Conservation (phyloP, 371 early-diverging fungal genomes). For the Mucor lusitanicus region DNA sequence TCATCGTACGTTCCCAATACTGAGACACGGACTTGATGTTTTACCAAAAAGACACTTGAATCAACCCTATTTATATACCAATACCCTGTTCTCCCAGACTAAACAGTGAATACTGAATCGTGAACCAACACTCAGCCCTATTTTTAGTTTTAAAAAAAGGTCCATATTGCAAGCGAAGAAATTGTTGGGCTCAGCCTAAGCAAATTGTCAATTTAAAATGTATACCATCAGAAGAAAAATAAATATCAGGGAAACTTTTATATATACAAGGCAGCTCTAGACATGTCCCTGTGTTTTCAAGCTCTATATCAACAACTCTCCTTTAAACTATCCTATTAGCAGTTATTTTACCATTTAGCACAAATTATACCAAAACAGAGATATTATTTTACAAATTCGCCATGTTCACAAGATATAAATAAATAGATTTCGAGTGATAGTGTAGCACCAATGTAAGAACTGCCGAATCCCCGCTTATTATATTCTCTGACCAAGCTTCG, state of each 20-base stretch:
- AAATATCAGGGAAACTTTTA: too few species aligned
- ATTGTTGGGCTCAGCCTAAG: neutral
- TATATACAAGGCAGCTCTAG: too few species aligned
- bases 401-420: neutral
- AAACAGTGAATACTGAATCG: neutral
- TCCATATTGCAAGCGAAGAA: neutral
- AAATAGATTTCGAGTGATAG: neutral
- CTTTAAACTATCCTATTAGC: too few species aligned
- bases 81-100: neutral
- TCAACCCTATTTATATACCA: neutral
- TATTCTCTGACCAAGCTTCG: neutral
- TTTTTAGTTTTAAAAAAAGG: neutral
- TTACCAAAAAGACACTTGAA: neutral
- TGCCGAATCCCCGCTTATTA: constrained; percentile 6
- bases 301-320: too few species aligned
- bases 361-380: neutral
- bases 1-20: neutral
- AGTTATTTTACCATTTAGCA: neutral
- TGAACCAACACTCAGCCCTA: neutral
- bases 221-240: too few species aligned
- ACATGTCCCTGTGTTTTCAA: too few species aligned
- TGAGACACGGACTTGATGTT: neutral
- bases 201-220: neutral
- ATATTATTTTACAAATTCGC: neutral
- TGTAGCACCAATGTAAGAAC: neutral